Conservation (phyloP, 805 yeast species). For the Wickerhamomyces mucosus region DNA sequence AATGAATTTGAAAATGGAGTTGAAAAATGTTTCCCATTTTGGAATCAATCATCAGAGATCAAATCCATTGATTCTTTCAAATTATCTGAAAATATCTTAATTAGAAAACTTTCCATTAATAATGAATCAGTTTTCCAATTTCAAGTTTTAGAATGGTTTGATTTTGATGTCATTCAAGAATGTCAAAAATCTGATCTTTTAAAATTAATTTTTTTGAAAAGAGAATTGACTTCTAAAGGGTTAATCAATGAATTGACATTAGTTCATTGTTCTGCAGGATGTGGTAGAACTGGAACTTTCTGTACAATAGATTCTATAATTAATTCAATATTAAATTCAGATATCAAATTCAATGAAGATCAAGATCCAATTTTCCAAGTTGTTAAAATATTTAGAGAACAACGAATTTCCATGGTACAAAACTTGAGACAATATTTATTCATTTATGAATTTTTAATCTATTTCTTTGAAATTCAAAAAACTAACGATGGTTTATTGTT, state of each 20-base stretch:
- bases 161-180: slow-evolving; percentile 55
- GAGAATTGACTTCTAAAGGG: slow-evolving; percentile 13
- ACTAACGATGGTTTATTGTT: slow-evolving; percentile 4
- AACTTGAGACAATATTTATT: slow-evolving; percentile 64
- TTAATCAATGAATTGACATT: slow-evolving; percentile 39
- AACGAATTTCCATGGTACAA: slow-evolving; percentile 79
- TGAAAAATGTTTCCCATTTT: slow-evolving; percentile 76
- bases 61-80: slow-evolving; percentile 25
- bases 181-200: slow-evolving; percentile 16
- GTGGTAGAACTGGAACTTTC: slow-evolving; percentile 92
- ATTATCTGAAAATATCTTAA: slow-evolving; percentile 23
- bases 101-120: slow-evolving; percentile 18
- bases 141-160: slow-evolving; percentile 77
- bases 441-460: slow-evolving; percentile 53
- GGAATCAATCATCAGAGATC: slow-evolving; percentile 47
- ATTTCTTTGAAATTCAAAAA: slow-evolving; percentile 15
- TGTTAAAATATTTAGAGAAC: slow-evolving; percentile 59
- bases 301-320: slow-evolving; percentile 46
- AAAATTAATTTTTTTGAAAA: slow-evolving; percentile 22
- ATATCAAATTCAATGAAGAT: background rate
- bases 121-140: slow-evolving; percentile 52
- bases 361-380: slow-evolving; percentile 38
- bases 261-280: slow-evolving; percentile 95
- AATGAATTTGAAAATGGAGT: slow-evolving; percentile 64
- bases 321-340: background rate